Base-by-base conservation (phyloP, 2,329 filamentous ascomycete species). In the Knoxdaviesia proteae region DNA sequence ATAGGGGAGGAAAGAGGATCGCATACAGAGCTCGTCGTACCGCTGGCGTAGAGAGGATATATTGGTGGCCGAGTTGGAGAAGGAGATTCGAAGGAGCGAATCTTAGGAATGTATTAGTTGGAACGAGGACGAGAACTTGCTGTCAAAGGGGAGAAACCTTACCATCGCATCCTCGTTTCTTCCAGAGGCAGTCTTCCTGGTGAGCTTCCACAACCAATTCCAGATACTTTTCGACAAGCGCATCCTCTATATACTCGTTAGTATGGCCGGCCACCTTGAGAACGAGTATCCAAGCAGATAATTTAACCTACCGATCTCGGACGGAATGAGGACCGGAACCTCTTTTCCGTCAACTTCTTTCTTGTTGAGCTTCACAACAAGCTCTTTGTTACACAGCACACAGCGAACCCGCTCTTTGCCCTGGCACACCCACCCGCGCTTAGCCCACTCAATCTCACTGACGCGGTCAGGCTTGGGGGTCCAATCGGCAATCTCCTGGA, bases 381-480 rank as follows among this genome's bases (percentile, higher is more conserved):
- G 67, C 51, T 92, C 82, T 52, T 80, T 79, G 54, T 80, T 79
- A 54, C 90, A 98, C 3, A 87, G 74, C 36, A 80, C 77, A 56
- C 90, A 98, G 11, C 77, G 74, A 10, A 96, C 84, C 4, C 81
- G 81, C 58, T 93, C 86, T 49, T 77, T 76, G 51, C 80, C 80
- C 39, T 80, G 75, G 52, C 88, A 94, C 4, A 79, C 68, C 88
- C 90, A 98, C 1, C 88, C 88, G 45, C 82, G 67, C 63, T 88
- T 94, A 1, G 87, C 87, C 90, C 90, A 98, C 56, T 86, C 80
- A 6, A 94, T 77, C 60, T 96, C 90, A 54, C 76, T 84, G 51
- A 96, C 77, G 34, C 67, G 68, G 42, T 87, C 74, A 0, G 90
- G 87, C 56, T 96, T 96, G 0, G 84, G 81, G n/a, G 82, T 80